Conservation (phyloP, 108 stramenopile genomes). For the Cyclotella atomus region DNA sequence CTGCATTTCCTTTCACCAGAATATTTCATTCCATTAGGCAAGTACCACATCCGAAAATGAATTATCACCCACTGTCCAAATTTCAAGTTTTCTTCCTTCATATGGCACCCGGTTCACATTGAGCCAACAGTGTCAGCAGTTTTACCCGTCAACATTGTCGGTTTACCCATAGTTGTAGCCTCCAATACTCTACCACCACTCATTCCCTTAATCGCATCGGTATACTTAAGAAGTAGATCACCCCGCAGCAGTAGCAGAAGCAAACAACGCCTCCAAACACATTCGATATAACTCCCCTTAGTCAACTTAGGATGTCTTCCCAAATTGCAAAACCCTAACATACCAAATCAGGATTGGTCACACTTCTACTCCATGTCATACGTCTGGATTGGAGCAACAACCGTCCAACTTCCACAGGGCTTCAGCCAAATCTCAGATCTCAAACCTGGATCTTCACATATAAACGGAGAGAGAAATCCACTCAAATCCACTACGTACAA, state of each 20-base stretch:
- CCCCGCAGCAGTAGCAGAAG: slow-evolving; percentile 11
- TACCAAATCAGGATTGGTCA: slow-evolving; percentile 29
- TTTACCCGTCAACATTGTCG: slow-evolving; percentile 14
- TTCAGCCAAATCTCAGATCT: no score
- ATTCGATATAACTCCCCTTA: slow-evolving; percentile 20
- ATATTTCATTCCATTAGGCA: neutral
- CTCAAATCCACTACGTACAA: no score
- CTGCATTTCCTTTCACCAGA: neutral
- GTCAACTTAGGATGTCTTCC: slow-evolving; percentile 24
- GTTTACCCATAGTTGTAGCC: slow-evolving; percentile 25
- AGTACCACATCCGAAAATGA: slow-evolving; percentile 7
- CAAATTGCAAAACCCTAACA: slow-evolving; percentile 22
- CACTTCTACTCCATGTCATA: slow-evolving; percentile 12
- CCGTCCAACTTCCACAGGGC: no score
- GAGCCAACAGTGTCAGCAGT: slow-evolving; percentile 17
- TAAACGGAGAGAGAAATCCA: no score
- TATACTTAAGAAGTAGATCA: slow-evolving; percentile 13
- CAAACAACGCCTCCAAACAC: slow-evolving; percentile 19
- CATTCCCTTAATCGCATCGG: neutral
- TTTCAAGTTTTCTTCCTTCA: slow-evolving; percentile 21
- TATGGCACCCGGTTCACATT: slow-evolving; percentile 11
- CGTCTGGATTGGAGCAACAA: slow-evolving; percentile 15
- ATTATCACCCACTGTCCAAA: slow-evolving; percentile 36
- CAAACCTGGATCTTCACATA: no score
- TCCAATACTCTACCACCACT: neutral